Evolutionary conservation across 495 filamentous ascomycete genomes (phyloP), one percentile per base, ranked within the genome.

Genomic region (Cladorrhinum samala): DNA sequence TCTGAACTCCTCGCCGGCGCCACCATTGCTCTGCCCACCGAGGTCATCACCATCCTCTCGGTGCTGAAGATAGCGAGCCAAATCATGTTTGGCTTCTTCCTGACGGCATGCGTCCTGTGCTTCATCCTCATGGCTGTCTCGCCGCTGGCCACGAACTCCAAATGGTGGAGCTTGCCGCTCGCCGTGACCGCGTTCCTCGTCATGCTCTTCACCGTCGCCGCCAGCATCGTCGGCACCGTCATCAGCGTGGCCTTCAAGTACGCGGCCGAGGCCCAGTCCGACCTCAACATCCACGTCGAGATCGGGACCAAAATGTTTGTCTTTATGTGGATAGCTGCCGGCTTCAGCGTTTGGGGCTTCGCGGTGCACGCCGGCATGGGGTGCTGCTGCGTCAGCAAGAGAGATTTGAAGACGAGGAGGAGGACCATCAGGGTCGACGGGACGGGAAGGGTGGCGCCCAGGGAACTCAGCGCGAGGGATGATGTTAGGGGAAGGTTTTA

Each of bases 61-160:
- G 79, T 96, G 48, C 82, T 93, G 60, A 79, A 79, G 38, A 72
- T 81, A n/a, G 87, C 85, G n/a, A 90, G 83, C 3, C 81, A 91
- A 58, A 83, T 86, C 76, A 95, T 96, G 90, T 96, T 94, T 65
- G 90, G 79, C 49, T 83, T 92, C 67, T 95, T 93, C 73, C 62
- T 96, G 6, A 75, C 83, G 1, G 82, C 82, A 8, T 69, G 81
- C 38, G 73, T 86, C 47, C 72, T 94, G 48, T 80, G 77, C 58
- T 83, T 86, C 47, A 59, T 92, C 48, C 72, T 86, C 56, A 61
- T 78, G 20, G 57, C 70, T 30, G 46, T 67, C 18, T 64, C 72
- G 1, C 71, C 71, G 3, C 48, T 77, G 1, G 74, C 69, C 54
- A 45, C 75, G 21, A 62, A 59, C 23, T 73, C 75, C 24, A 71